phyloP scores from a whole-genome alignment of 139 green algal species.

The Tetradesmus obliquus region DNA sequence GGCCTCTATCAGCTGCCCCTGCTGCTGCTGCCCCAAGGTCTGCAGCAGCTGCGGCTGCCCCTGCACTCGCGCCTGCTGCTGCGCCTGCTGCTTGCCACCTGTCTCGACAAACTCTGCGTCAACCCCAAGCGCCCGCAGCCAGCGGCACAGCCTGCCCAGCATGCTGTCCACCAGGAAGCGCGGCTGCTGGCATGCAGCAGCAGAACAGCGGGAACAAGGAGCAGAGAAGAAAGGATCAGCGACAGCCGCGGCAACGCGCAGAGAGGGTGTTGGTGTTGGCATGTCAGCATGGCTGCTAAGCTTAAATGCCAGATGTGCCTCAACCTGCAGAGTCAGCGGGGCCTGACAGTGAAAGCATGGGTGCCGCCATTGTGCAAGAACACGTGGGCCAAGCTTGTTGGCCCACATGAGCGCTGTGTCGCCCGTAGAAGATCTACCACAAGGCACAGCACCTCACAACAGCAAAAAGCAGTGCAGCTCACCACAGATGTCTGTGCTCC shows the following conservation, averaged over 20 bases:
- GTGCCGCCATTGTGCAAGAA: not conserved
- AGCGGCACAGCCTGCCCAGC: slow-evolving; percentile 67
- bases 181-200: not conserved
- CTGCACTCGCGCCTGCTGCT: not conserved
- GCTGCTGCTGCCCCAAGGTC: slow-evolving; percentile 3
- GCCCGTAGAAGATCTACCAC: not conserved
- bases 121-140: slow-evolving; percentile 67
- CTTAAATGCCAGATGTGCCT: too few species aligned
- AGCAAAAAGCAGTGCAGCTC: not conserved
- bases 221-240: not conserved
- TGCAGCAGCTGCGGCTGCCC: not conserved
- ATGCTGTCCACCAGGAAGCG: slow-evolving; percentile 70
- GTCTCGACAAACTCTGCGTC: slow-evolving; percentile 57
- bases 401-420: not conserved
- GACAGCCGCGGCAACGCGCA: not conserved
- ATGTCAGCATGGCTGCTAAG: too few species aligned
- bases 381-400: not conserved
- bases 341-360: too few species aligned
- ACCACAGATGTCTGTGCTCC: not conserved
- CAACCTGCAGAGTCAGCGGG: too few species aligned
- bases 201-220: not conserved
- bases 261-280: too few species aligned
- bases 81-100: slow-evolving; percentile 1
- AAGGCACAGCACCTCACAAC: not conserved
- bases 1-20: slow-evolving; percentile 11